phyloP scores from a whole-genome alignment of 2,329 filamentous ascomycete species.

The Venturiaceae sp. region DNA sequence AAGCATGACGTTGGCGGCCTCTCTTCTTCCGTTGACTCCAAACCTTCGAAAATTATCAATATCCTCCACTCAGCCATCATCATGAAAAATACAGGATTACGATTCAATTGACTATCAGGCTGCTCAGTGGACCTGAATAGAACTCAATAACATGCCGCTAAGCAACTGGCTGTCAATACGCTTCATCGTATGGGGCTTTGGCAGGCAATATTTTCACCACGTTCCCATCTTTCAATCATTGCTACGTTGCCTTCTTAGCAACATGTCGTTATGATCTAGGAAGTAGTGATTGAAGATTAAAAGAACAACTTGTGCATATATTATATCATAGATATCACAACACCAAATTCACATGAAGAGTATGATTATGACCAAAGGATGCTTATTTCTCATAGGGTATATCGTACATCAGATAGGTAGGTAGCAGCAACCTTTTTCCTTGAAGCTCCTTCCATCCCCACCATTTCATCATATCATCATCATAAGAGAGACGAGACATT shows the following conservation, averaged over 20 bases:
- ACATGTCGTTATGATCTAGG: no score
- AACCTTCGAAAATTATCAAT: background rate
- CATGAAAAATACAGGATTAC: background rate
- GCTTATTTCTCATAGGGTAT: constrained; percentile 1
- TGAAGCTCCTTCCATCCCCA: background rate
- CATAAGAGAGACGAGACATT: constrained; percentile 2
- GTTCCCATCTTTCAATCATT: no score
- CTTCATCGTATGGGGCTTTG: no score
- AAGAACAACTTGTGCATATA: no score
- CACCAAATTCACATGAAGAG: no score
- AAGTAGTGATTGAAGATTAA: no score
- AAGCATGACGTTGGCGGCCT: background rate
- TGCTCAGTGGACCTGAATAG: no score
- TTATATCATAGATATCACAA: no score
- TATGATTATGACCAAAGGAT: background rate
- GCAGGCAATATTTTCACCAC: no score
- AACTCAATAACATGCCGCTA: no score
- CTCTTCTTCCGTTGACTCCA: background rate
- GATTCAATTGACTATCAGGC: background rate
- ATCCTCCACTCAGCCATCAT: background rate
- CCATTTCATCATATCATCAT: background rate
- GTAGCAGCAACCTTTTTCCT: background rate
- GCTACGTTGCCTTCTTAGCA: no score
- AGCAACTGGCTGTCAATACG: no score
- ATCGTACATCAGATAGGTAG: background rate